Evolutionary conservation across 371 early-diverging fungal genomes (phyloP).

Genomic region (Zychaea mexicana): DNA sequence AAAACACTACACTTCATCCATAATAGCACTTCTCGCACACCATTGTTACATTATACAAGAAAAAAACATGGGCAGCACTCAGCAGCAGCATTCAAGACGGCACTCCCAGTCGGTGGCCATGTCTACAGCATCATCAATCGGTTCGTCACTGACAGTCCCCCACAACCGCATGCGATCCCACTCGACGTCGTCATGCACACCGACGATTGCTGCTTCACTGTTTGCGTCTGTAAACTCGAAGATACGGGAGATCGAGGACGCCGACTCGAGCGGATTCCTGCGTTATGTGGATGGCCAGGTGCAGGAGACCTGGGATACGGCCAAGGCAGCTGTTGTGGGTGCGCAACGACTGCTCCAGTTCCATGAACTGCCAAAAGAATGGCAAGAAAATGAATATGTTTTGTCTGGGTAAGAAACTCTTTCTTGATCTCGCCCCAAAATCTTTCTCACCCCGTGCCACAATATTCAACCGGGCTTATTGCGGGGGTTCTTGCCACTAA

Average conservation of each 20-base stretch:
- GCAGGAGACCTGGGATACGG: constrained; percentile 53
- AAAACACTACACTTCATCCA: not conserved
- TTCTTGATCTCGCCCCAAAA: constrained; percentile 7
- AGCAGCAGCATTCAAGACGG: constrained; percentile 18
- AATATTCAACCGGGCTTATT: not conserved
- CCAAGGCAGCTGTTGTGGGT: constrained; percentile 59
- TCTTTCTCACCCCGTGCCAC: not conserved
- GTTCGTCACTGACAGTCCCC: constrained; percentile 10
- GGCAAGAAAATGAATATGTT: constrained; percentile 72
- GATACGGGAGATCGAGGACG: constrained; percentile 34
- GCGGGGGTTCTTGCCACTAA: not conserved
- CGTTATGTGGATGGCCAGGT: constrained; percentile 45
- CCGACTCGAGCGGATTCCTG: constrained; percentile 33
- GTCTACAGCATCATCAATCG: constrained; percentile 13
- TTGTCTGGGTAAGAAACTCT: constrained; percentile 48
- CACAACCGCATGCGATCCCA: constrained; percentile 21
- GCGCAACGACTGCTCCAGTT: constrained; percentile 59
- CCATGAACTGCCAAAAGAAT: constrained; percentile 65
- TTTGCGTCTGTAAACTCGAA: constrained; percentile 43
- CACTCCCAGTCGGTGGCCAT: constrained; percentile 22
- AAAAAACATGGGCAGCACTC: constrained; percentile 7
- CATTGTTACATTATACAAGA: constrained; percentile 6
- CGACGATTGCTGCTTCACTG: constrained; percentile 38
- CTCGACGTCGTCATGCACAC: constrained; percentile 22
- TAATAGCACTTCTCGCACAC: not conserved